A percentile compares a stretch with the other conserved stretches of the same genome.
These are phyloP conservation scores for Scopulariopsis brevicaulis DNA, from an alignment of 2,329 filamentous ascomycete species.

Conservation along the genomic window DNA sequence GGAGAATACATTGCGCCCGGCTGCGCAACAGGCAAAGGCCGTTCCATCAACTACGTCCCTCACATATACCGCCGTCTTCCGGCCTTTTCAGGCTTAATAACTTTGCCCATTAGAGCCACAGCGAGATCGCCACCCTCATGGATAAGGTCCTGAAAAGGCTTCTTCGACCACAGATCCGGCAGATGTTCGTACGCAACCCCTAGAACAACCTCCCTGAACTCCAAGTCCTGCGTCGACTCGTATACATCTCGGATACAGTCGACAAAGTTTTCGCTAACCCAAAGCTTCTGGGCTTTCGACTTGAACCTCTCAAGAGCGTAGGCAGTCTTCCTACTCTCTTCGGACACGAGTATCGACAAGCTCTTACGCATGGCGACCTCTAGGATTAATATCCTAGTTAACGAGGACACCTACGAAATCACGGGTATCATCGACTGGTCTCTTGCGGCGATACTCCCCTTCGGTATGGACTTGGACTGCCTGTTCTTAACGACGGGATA, in stretches of 20 bases:
- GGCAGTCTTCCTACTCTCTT: conserved; percentile 14
- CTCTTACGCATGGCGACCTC: conserved; percentile 17
- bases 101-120: background rate
- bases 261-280: background rate
- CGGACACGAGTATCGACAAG: conserved; percentile 14
- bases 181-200: background rate
- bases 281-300: background rate
- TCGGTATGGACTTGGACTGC: background rate
- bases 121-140: background rate
- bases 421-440: conserved; percentile 18
- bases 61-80: no score
- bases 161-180: background rate
- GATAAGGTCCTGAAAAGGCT: background rate
- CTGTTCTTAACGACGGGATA: conserved; percentile 15
- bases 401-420: conserved; percentile 12
- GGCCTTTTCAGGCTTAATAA: background rate
- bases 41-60: no score
- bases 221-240: background rate
- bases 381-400: conserved; percentile 17
- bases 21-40: no score
- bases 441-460: conserved; percentile 12
- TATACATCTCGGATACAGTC: background rate
- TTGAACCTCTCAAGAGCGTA: background rate
- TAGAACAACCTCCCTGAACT: background rate
- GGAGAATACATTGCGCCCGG: no score